phyloP scores from a whole-genome alignment of 257 asterid species.

The Solanum bulbocastanum region DNA sequence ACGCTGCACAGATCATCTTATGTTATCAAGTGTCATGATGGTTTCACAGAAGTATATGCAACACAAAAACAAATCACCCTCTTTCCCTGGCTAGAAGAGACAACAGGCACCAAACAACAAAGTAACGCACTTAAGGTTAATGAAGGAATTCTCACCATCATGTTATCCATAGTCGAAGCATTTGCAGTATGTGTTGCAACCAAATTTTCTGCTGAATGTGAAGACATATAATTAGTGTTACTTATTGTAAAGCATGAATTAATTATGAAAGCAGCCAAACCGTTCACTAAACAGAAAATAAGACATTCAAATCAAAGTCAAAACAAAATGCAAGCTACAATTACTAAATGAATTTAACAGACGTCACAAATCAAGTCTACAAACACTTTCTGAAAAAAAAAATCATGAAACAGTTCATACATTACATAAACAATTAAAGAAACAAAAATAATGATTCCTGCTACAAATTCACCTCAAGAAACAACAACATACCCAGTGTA shows the following conservation, averaged over 20 bases:
- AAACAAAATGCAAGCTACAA: not conserved
- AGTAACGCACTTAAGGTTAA: not conserved
- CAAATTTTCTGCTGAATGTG: conserved; percentile 31
- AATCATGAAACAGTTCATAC: not conserved
- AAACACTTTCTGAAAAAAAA: not conserved
- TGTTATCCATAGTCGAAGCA: conserved; percentile 36
- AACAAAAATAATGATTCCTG: not conserved
- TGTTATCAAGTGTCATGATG: not conserved
- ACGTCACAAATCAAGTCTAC: not conserved
- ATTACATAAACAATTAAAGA: not conserved
- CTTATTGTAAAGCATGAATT: not conserved
- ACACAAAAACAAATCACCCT: not conserved
- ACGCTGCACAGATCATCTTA: not conserved
- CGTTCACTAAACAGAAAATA: not conserved
- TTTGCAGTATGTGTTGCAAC: conserved; percentile 37
- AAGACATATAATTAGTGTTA: not conserved
- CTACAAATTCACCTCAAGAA: not conserved
- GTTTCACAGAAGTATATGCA: not conserved
- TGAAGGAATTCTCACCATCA: conserved; percentile 33
- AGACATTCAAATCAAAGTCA: not conserved
- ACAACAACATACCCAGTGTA: not conserved
- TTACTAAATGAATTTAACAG: not conserved
- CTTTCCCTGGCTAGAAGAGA: not conserved
- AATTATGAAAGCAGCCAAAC: not conserved
- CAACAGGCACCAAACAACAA: not conserved